Base-by-base conservation (phyloP, 331 rosid genomes). In the Erythrophleum ivorense region DNA sequence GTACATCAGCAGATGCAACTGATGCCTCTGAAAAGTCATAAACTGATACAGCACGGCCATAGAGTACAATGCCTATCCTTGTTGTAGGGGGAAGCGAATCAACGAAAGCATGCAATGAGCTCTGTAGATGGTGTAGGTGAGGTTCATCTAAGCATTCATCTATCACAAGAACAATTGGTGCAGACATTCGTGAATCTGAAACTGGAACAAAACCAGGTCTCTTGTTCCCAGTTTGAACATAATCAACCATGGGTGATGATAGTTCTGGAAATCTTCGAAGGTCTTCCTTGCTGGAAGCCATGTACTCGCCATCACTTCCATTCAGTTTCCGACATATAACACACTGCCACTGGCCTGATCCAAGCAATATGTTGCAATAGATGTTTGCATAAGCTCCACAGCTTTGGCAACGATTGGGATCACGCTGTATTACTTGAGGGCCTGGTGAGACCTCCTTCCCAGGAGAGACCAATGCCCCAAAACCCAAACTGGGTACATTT, bases 301-400 rank as follows among this genome's bases (percentile, higher is more conserved):
- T 78, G 65, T 96, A 96, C 87, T 96, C 99, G 3, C 94, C 94
- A 13, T 90, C 94, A 78, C 98, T 96, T 81, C 90, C 94, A 83
- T 93, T 96, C 81, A 93, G 87, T 64, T 93, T 81, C 81, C 95
- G 78, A 82, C 99, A 96, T 73, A 96, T 86, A 59, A 96, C 97
- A 86, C 99, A 96, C 82, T 96, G 97, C 98, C 99, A 96, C 91
- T 96, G 98, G 76, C 99, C 99, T 78, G 99, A 96, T 71, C 98
- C 97, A 82, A 89, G 83, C 81, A 96, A 87, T 79, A 96, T 88
- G 75, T 90, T 92, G 92, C 98, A 88, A 75, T 91, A 91, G 76
- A 86, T 64, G 82, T 93, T 96, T 63, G 98, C 94, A 89, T 91
- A 96, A 80, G 97, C 97, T 78, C 99, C 98, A 83, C 99, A 96